A percentile compares a stretch with the other conserved stretches of the same genome.
phyloP scores from a whole-genome alignment of 352 stramenopile species.

The Pythium dissotocum region DNA sequence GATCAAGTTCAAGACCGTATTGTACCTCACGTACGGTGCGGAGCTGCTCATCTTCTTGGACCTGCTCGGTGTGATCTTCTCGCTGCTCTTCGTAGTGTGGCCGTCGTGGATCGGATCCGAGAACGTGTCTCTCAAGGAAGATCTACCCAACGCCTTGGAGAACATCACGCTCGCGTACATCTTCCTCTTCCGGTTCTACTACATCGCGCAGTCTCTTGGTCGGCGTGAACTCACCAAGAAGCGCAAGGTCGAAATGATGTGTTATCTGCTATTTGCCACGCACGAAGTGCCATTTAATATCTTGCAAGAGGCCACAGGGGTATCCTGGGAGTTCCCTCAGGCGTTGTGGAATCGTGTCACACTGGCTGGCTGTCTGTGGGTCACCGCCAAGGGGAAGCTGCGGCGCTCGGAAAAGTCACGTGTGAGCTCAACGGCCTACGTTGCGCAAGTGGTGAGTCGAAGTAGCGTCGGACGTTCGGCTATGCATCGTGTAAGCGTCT shows the following conservation, averaged over 20 bases:
- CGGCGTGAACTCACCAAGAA: slow-evolving; percentile 14
- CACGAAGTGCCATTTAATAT: slow-evolving; percentile 32
- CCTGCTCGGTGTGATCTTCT: slow-evolving; percentile 13
- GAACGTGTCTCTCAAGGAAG: slow-evolving; percentile 3
- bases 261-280: slow-evolving; percentile 31
- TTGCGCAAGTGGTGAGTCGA: neutral
- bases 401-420: neutral
- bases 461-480: neutral
- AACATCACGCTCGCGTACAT: slow-evolving; percentile 35
- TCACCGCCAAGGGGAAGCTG: slow-evolving; percentile 4
- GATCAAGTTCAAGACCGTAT: slow-evolving; percentile 27
- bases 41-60: slow-evolving; percentile 21
- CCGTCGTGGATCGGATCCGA: slow-evolving; percentile 1
- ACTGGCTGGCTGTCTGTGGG: slow-evolving; percentile 31
- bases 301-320: slow-evolving; percentile 24
- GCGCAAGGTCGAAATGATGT: slow-evolving; percentile 24
- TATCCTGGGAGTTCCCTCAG: slow-evolving; percentile 45
- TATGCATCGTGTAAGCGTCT: neutral
- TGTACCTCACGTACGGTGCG: neutral
- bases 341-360: slow-evolving; percentile 42
- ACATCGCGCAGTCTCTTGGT: slow-evolving; percentile 16
- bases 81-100: slow-evolving; percentile 10
- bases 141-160: slow-evolving; percentile 30
- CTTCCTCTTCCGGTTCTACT: slow-evolving; percentile 43
- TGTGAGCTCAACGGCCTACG: neutral